Evolutionary conservation across 2,329 filamentous ascomycete species (phyloP).

Genomic region (Colletotrichum incanum): DNA sequence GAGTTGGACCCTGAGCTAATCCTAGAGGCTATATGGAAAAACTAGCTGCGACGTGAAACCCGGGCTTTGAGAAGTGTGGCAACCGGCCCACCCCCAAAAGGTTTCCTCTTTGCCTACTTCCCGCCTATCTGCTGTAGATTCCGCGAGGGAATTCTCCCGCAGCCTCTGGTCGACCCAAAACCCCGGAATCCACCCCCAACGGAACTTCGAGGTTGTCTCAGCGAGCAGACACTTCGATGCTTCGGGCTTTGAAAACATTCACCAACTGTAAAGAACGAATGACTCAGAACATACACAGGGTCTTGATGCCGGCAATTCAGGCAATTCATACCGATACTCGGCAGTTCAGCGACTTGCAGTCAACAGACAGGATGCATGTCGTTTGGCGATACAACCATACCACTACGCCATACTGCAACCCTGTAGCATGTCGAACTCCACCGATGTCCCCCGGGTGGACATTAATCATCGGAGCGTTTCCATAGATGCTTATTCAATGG

Average conservation of each 20-base stretch:
- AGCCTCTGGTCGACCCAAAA: neutral
- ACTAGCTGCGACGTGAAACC: neutral
- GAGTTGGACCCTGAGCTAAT: neutral
- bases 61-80: neutral
- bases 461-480: neutral
- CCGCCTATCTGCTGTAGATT: neutral
- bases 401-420: neutral
- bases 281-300: neutral
- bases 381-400: neutral
- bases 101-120: neutral
- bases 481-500: neutral
- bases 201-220: neutral
- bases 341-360: too few species aligned
- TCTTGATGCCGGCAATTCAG: neutral
- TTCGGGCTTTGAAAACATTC: neutral
- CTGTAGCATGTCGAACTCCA: neutral
- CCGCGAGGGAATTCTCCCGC: neutral
- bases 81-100: too few species aligned
- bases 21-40: neutral
- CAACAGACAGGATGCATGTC: neutral
- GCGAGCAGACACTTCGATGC: too few species aligned
- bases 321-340: too few species aligned
- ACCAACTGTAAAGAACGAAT: neutral
- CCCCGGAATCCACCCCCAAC: neutral
- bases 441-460: neutral